Conservation (phyloP, 2,329 filamentous ascomycete genomes). For the Coniochaeta ligniaria region DNA sequence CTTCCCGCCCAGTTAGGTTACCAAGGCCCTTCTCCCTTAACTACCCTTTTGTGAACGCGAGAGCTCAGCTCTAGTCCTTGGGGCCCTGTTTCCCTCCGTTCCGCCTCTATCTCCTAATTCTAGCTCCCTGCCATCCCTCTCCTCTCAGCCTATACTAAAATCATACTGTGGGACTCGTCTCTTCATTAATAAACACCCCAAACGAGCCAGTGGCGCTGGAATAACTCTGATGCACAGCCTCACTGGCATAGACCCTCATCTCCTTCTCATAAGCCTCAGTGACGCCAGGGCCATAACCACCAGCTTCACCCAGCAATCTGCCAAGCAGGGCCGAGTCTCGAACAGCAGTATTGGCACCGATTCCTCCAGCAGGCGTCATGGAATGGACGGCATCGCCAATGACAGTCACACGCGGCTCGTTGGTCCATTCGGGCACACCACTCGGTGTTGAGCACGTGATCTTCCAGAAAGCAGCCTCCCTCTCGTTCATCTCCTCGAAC, state of each 20-base stretch:
- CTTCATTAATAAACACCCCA: slow-evolving; percentile 38
- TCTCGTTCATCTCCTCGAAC: slow-evolving; percentile 49
- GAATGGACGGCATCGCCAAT: slow-evolving; percentile 51
- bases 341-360: slow-evolving; percentile 51
- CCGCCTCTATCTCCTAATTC: no score
- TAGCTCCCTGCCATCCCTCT: no score
- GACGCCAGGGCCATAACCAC: slow-evolving; percentile 45
- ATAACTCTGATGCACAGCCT: slow-evolving; percentile 49
- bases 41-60: no score
- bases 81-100: no score
- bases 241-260: slow-evolving; percentile 53
- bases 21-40: no score
- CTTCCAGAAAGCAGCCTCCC: slow-evolving; percentile 58
- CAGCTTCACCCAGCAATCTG: slow-evolving; percentile 40
- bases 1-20: no score
- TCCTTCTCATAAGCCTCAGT: slow-evolving; percentile 51
- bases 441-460: slow-evolving; percentile 55
- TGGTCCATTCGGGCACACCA: slow-evolving; percentile 54
- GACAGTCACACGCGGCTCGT: slow-evolving; percentile 49
- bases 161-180: slow-evolving; percentile 13
- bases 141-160: neutral
- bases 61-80: no score
- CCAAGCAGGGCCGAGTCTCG: slow-evolving; percentile 48
- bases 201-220: slow-evolving; percentile 33
- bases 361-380: slow-evolving; percentile 50